Conservation (phyloP, 2,329 filamentous ascomycete genomes). For the Botrytis byssoidea region DNA sequence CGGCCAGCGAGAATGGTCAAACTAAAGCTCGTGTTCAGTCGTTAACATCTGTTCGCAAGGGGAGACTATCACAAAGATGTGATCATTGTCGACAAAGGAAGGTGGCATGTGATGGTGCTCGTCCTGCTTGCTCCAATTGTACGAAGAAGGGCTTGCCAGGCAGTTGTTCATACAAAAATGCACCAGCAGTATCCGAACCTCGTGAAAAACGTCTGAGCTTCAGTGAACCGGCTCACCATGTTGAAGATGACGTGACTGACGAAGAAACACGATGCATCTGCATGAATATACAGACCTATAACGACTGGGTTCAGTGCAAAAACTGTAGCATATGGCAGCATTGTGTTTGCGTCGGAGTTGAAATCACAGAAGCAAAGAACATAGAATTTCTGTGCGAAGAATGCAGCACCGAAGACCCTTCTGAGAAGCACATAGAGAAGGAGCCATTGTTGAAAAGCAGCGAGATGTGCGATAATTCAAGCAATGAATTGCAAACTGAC, state of each 20-base stretch:
- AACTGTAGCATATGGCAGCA: slow-evolving; percentile 8
- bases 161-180: background rate
- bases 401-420: background rate
- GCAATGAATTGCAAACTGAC: background rate
- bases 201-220: background rate
- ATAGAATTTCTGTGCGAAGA: background rate
- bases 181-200: background rate
- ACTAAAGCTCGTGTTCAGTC: background rate
- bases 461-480: background rate
- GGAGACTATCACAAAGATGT: background rate
- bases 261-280: background rate
- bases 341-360: background rate
- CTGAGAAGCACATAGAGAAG: background rate
- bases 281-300: background rate
- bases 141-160: background rate
- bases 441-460: background rate
- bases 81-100: background rate
- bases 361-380: background rate
- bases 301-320: slow-evolving; percentile 4
- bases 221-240: background rate
- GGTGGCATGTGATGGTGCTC: background rate
- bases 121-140: background rate
- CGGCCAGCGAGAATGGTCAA: background rate
- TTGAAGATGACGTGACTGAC: background rate
- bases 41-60: background rate